Percentiles rank a stretch among this genome's conserved stretches.
phyloP scores from a whole-genome alignment of 176 grass and related monocot species.

The Canna indica region DNA sequence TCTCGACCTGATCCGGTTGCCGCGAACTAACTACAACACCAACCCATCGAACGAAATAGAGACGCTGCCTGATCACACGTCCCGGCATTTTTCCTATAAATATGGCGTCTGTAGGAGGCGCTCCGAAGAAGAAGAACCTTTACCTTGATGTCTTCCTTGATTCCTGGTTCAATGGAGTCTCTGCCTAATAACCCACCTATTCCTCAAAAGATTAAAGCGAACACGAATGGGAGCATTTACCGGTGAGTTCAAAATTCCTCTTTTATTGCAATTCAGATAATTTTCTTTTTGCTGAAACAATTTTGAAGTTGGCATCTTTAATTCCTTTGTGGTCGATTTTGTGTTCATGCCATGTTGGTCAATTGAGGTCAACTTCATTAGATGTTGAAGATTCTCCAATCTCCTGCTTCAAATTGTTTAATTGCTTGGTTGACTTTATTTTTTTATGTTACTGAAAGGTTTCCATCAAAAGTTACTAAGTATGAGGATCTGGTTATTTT shows the following conservation, averaged over 20 bases:
- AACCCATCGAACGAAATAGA: neutral
- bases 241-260: too few species aligned
- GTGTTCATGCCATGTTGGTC: too few species aligned
- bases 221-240: slow-evolving; percentile 26
- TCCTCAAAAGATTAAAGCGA: slow-evolving; percentile 12
- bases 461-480: slow-evolving; percentile 29
- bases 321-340: neutral
- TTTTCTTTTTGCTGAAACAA: slow-evolving; percentile 1
- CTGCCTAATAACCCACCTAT: slow-evolving; percentile 18
- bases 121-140: neutral
- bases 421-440: too few species aligned
- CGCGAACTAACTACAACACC: neutral
- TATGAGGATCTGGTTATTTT: neutral
- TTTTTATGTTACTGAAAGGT: slow-evolving; percentile 27
- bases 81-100: neutral
- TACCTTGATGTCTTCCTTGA: neutral
- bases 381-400: too few species aligned
- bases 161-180: slow-evolving; percentile 22
- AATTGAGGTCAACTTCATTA: too few species aligned
- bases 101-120: neutral
- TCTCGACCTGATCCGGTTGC: too few species aligned
- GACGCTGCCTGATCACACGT: neutral
- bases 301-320: neutral
- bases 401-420: too few species aligned
- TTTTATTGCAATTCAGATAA: neutral